These are phyloP conservation scores for Zymoseptoria pseudotritici DNA, from an alignment of 2,329 filamentous ascomycete genomes.

Conservation along the genomic window DNA sequence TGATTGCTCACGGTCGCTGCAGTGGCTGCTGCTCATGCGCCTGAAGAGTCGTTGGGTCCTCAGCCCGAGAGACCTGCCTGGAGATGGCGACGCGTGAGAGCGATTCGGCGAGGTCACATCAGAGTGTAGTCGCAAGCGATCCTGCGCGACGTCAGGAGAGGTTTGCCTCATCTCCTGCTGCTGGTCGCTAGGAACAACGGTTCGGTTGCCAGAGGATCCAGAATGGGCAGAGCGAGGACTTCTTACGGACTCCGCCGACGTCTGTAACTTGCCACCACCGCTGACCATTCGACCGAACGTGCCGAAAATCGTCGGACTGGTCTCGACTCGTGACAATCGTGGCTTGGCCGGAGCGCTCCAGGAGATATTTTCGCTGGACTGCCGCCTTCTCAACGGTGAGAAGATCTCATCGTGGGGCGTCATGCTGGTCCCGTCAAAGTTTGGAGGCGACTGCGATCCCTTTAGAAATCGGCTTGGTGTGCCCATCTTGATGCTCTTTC, in stretches of 20 bases:
- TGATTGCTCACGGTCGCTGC: slow-evolving; percentile 12
- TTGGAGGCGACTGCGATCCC: slow-evolving; percentile 17
- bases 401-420: slow-evolving; percentile 7
- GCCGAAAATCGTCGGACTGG: slow-evolving; percentile 20
- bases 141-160: slow-evolving; percentile 9
- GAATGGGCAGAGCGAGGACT: slow-evolving; percentile 21
- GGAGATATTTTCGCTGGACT: slow-evolving; percentile 21
- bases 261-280: slow-evolving; percentile 4
- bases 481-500: slow-evolving; percentile 27
- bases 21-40: slow-evolving; percentile 24
- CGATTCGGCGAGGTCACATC: slow-evolving; percentile 7
- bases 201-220: slow-evolving; percentile 21
- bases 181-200: slow-evolving; percentile 15
- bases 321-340: slow-evolving; percentile 22
- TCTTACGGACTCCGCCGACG: slow-evolving; percentile 13
- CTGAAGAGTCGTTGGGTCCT: slow-evolving; percentile 27
- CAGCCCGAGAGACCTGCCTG: slow-evolving; percentile 22
- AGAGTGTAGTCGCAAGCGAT: slow-evolving; percentile 2
- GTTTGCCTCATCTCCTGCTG: slow-evolving; percentile 2
- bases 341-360: slow-evolving; percentile 18
- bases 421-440: slow-evolving; percentile 18
- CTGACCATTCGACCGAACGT: slow-evolving; percentile 10
- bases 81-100: slow-evolving; percentile 18
- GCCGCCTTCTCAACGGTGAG: slow-evolving; percentile 12
- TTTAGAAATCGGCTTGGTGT: slow-evolving; percentile 31